Evolutionary conservation across 2,329 filamentous ascomycete genomes (phyloP).

Genomic region (Penicillium paneum): DNA sequence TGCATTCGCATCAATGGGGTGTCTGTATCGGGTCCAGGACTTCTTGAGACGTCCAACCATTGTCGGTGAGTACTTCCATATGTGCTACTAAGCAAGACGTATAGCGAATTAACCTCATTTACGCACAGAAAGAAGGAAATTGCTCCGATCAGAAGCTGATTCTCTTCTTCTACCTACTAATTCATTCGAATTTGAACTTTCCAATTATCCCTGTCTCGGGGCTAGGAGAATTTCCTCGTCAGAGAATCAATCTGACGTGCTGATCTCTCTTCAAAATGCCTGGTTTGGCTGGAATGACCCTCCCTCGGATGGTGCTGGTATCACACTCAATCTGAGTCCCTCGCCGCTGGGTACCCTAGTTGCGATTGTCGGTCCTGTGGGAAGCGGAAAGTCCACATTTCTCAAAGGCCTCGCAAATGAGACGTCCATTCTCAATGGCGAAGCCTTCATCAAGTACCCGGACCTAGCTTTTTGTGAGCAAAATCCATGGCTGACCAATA

Average conservation of each 20-base stretch:
- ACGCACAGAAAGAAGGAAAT: neutral
- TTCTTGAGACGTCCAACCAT: constrained; percentile 22
- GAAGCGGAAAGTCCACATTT: constrained; percentile 49
- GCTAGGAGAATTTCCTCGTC: neutral
- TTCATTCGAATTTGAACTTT: constrained; percentile 1
- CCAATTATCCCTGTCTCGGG: neutral
- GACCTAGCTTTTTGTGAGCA: constrained; percentile 29
- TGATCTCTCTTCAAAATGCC: constrained; percentile 10
- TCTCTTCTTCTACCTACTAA: neutral
- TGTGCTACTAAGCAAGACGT: neutral
- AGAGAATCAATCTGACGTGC: neutral
- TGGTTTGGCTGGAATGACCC: constrained; percentile 8
- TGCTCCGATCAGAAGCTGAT: neutral
- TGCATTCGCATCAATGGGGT: constrained; percentile 39
- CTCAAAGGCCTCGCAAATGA: constrained; percentile 35
- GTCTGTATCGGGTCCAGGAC: constrained; percentile 35
- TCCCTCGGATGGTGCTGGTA: neutral
- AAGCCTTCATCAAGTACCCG: constrained; percentile 12
- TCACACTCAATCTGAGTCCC: neutral
- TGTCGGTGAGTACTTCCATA: constrained; percentile 7
- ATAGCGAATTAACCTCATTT: neutral
- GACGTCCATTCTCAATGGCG: constrained; percentile 15
- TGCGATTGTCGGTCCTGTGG: constrained; percentile 46
- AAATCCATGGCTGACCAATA: constrained; percentile 27
- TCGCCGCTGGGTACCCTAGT: constrained; percentile 32